phyloP scores from a whole-genome alignment of 2,329 filamentous ascomycete species.

The Celoporthe dispersa region DNA sequence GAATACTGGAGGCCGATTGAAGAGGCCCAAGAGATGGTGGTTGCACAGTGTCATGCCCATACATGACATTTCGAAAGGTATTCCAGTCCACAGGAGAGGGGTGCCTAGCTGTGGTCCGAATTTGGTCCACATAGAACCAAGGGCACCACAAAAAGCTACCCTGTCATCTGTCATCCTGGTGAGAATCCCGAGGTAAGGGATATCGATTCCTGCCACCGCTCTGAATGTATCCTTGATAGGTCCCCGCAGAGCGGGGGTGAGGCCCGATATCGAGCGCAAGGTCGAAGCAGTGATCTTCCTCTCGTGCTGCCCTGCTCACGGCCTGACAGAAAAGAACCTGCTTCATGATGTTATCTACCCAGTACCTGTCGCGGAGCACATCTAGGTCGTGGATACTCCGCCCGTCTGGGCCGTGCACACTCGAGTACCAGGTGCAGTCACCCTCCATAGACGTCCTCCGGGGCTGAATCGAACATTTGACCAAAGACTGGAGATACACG shows the following conservation, averaged over 20 bases:
- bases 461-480: too few species aligned
- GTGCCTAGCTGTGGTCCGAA: too few species aligned
- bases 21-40: not conserved
- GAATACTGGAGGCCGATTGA: not conserved
- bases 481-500: too few species aligned
- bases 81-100: too few species aligned
- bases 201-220: constrained; percentile 9
- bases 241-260: constrained; percentile 45
- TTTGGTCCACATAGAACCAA: too few species aligned
- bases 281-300: constrained; percentile 17
- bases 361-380: constrained; percentile 20
- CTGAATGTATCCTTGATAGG: constrained; percentile 41
- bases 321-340: not conserved
- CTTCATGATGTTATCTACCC: not conserved
- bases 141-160: constrained; percentile 26
- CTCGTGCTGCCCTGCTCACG: constrained; percentile 14
- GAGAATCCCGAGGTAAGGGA: constrained; percentile 35
- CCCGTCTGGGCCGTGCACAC: too few species aligned
- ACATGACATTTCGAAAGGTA: too few species aligned
- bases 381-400: too few species aligned
- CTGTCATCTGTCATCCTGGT: constrained; percentile 30
- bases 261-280: constrained; percentile 38
- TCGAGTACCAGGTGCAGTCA: too few species aligned
- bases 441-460: too few species aligned
- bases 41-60: too few species aligned